Evolutionary conservation across 345 rosid species (phyloP), one percentile per base, ranked within the genome.

Genomic region (Eucalyptus dawsonii): DNA sequence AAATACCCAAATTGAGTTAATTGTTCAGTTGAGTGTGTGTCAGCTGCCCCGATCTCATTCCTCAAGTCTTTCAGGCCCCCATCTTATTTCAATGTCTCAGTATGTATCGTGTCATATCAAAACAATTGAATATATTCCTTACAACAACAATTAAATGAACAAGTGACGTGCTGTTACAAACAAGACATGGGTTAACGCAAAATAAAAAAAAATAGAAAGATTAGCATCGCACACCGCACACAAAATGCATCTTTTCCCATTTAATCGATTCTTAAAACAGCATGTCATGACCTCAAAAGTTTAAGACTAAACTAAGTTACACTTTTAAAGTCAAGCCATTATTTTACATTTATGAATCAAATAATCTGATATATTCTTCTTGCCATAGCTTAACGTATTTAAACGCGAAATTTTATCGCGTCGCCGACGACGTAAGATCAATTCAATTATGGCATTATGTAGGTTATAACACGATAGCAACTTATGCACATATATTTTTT

Each of bases 211-310:
- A 11, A 60, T 60, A 60, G 31, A 27, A 27, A 60, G 14, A 60
- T 27, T 1, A 60, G 8, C 67, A 60, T 60, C 3, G 7, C 8
- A 1, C 69, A 53, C 56, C 5, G 16, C 24, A 19, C 24, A 13
- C 1, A 2, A 62, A 13, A 62, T 62, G 34, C 69, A 62, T 27
- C 8, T 62, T 29, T 12, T 27, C 31, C 4, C 0, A 1, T 29
- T 62, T 29, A 29, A 27, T 27, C 4, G 2, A 31, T 9, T 16
- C 5, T 67, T 16, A 8, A 67, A 67, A 67, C 1, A 10, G 2
- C 21, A 4, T 17, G 6, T 8, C 22, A 4, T 37, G 11, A 67
- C 22, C 0, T 31, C 11, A 0, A 67, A 19, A 31, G 6, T 16
- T 0, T 67, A 31, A 4, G 8, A 3, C 12, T 56, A 0, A 15